Percentiles rank a stretch among this genome's conserved stretches.
Evolutionary conservation across 305 asterid species (phyloP).

Genomic region (Solanum hybrid): DNA sequence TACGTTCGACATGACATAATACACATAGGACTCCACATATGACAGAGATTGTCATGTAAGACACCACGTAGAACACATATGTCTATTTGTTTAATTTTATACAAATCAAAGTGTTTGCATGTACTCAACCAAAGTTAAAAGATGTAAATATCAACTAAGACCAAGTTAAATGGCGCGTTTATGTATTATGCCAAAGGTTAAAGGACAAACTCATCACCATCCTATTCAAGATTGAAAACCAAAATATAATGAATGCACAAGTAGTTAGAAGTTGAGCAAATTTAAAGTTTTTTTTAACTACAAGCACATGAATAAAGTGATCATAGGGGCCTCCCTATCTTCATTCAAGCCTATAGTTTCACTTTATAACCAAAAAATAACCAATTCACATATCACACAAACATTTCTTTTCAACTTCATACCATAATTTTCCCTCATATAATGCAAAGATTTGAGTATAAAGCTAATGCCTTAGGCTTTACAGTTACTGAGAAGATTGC

Average conservation of each 20-base stretch:
- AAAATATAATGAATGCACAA: constrained; percentile 8
- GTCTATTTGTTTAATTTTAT: no score
- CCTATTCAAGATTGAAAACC: not conserved
- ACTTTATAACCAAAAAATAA: constrained; percentile 23
- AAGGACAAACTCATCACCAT: not conserved
- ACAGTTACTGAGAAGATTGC: constrained; percentile 9
- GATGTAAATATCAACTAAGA: not conserved
- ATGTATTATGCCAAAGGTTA: not conserved
- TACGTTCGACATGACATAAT: not conserved
- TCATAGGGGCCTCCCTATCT: constrained; percentile 12
- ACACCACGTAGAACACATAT: rapidly evolving
- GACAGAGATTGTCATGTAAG: no score
- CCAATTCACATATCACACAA: constrained; percentile 7
- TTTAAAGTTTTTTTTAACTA: constrained; percentile 30
- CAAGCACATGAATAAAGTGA: constrained; percentile 61
- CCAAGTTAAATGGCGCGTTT: not conserved
- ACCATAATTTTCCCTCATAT: not conserved
- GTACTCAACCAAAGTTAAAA: not conserved
- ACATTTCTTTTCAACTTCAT: not conserved
- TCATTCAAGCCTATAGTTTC: not conserved
- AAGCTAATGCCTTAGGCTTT: not conserved
- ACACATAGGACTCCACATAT: no score
- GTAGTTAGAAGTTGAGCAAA: constrained; percentile 25
- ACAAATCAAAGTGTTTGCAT: not conserved
- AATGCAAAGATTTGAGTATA: not conserved